Evolutionary conservation across 345 rosid species (phyloP).

Genomic region (Eucalyptus shirleyi): DNA sequence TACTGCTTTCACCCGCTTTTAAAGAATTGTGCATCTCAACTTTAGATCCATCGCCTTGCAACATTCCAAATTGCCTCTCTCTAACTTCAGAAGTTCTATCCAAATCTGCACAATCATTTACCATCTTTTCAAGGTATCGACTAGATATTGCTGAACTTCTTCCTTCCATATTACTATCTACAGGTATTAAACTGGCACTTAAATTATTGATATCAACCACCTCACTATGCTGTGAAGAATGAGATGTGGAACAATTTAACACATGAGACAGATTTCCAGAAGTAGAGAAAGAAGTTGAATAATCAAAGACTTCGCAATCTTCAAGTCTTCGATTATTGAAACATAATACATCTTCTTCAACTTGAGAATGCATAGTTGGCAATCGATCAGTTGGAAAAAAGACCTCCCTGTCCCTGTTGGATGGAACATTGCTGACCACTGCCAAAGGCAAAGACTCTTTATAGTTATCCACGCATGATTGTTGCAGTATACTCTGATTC

Average conservation of each 20-base stretch:
- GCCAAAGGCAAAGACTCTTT: constrained; percentile 7
- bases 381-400: constrained; percentile 6
- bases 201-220: not conserved
- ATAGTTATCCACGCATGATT: constrained; percentile 8
- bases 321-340: constrained; percentile 43
- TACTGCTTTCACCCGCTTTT: constrained; percentile 57
- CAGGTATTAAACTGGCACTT: constrained; percentile 11
- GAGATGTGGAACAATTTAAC: constrained; percentile 28
- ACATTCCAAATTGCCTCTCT: constrained; percentile 9
- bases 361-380: constrained; percentile 8
- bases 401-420: constrained; percentile 5
- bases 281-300: constrained; percentile 16
- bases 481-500: constrained; percentile 19
- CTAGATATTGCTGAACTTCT: constrained; percentile 17
- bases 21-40: constrained; percentile 5
- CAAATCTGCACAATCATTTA: constrained; percentile 15
- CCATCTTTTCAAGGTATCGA: constrained; percentile 29
- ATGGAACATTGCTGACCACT: constrained; percentile 3
- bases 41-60: not conserved
- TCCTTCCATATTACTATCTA: constrained; percentile 24
- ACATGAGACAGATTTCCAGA: constrained; percentile 20
- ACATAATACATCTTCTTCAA: constrained; percentile 55
- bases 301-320: constrained; percentile 44
- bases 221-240: constrained; percentile 20
- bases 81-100: constrained; percentile 13